Evolutionary conservation across 805 yeast genomes (phyloP).

Genomic region (Wickerhamomyces xylosicus): DNA sequence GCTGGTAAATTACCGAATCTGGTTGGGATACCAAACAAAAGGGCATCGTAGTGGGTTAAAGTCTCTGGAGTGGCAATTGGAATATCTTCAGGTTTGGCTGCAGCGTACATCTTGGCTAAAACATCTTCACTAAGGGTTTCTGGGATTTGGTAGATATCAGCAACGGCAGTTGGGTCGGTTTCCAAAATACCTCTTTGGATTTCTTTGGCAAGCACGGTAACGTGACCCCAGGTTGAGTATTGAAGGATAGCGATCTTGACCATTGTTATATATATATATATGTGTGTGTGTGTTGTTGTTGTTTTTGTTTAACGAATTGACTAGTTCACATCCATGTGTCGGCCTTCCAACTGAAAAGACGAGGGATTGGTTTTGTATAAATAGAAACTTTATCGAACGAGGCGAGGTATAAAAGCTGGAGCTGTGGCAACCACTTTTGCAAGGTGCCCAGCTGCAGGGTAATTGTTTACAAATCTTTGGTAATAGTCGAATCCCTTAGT

Average conservation of each 20-base stretch:
- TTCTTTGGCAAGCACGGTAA: conserved; percentile 55
- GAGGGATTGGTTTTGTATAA: background rate
- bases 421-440: background rate
- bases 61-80: conserved; percentile 57
- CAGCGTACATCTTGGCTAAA: conserved; percentile 48
- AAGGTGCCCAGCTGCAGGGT: too few species aligned
- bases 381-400: background rate
- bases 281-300: background rate
- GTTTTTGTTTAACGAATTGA: background rate
- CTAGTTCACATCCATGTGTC: background rate
- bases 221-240: conserved; percentile 76
- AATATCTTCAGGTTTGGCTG: conserved; percentile 47
- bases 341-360: background rate
- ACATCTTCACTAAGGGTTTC: conserved; percentile 63
- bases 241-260: conserved; percentile 25
- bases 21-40: conserved; percentile 79
- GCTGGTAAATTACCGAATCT: conserved; percentile 75
- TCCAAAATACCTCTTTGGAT: conserved; percentile 57
- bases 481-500: too few species aligned
- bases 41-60: conserved; percentile 62
- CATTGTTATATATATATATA: conserved; percentile 2
- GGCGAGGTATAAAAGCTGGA: background rate
- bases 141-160: conserved; percentile 63
- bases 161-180: conserved; percentile 46
- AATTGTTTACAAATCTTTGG: too few species aligned